Conservation (phyloP, 306 rosid genomes). For the Potentilla sterilis region DNA sequence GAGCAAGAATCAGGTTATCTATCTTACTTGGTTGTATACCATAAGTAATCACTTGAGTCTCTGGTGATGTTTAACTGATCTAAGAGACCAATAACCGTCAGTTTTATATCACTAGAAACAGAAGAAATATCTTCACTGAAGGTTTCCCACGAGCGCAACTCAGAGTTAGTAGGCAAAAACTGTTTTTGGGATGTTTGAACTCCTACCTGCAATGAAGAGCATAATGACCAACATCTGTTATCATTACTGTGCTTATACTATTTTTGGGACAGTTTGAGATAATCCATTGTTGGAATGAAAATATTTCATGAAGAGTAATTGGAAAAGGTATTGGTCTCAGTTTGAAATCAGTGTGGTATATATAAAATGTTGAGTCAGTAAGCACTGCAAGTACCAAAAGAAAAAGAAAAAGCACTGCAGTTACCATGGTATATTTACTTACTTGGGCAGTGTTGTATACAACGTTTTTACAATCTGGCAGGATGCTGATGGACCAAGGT, state of each 20-base stretch:
- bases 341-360: not conserved
- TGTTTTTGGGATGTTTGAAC: conserved; percentile 36
- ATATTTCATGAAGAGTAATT: not conserved
- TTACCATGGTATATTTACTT: conserved; percentile 18
- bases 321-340: conserved; percentile 2
- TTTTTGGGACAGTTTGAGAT: not conserved
- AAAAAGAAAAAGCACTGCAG: not conserved
- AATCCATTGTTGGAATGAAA: not conserved
- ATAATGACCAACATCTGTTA: not conserved
- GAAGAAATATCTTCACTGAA: conserved; percentile 59
- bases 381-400: not conserved
- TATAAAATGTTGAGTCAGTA: not conserved
- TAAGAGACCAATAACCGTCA: conserved; percentile 52
- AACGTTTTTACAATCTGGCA: conserved; percentile 74
- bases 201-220: conserved; percentile 46
- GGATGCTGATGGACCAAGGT: conserved; percentile 87
- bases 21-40: conserved; percentile 85
- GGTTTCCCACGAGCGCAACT: conserved; percentile 49
- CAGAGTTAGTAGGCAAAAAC: conserved; percentile 40
- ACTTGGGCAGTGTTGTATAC: conserved; percentile 84
- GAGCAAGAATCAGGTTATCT: not conserved
- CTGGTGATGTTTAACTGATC: conserved; percentile 72
- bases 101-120: conserved; percentile 34
- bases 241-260: conserved; percentile 2
- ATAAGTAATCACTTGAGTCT: conserved; percentile 72